phyloP scores from a whole-genome alignment of 768 basidiomycete species.

The Agaricus bisporus region DNA sequence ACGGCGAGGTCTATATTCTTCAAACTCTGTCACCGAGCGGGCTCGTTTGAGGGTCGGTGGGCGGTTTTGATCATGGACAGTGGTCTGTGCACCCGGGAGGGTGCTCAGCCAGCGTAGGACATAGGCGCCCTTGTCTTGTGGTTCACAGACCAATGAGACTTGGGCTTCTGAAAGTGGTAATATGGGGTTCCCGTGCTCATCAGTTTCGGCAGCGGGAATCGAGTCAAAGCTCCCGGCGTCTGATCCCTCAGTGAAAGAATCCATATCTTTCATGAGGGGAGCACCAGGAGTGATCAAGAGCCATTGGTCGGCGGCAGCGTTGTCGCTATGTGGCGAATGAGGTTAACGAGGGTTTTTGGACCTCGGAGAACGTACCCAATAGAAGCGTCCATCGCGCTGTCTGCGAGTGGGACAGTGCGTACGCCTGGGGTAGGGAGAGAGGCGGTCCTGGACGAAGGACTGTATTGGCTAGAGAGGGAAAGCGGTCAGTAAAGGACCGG shows the following conservation, averaged over 20 bases:
- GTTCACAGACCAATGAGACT: constrained; percentile 20
- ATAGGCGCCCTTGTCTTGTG: constrained; percentile 17
- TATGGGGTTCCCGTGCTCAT: constrained; percentile 30
- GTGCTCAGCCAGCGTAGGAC: constrained; percentile 34
- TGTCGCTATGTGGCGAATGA: constrained; percentile 7
- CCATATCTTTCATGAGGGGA: constrained; percentile 48
- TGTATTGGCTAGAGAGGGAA: constrained; percentile 20
- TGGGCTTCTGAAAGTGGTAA: constrained; percentile 18
- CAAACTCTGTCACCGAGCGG: constrained; percentile 31
- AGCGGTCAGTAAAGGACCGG: neutral
- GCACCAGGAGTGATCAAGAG: constrained; percentile 32
- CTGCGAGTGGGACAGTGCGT: constrained; percentile 11
- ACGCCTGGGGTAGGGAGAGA: constrained; percentile 27
- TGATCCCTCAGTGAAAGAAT: constrained; percentile 57
- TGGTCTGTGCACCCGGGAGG: constrained; percentile 7
- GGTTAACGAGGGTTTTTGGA: neutral
- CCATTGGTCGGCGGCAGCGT: constrained; percentile 12
- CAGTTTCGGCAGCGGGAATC: constrained; percentile 27
- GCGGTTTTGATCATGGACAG: constrained; percentile 23
- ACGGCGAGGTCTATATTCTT: constrained; percentile 22
- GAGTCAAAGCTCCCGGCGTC: constrained; percentile 48
- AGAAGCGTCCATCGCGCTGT: constrained; percentile 7
- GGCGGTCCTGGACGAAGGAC: constrained; percentile 25
- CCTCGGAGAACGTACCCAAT: constrained; percentile 11
- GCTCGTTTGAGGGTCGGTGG: constrained; percentile 28